These are phyloP conservation scores for Geotrichum australiense DNA, from an alignment of 1,139 yeast genomes.

Conservation along the genomic window DNA sequence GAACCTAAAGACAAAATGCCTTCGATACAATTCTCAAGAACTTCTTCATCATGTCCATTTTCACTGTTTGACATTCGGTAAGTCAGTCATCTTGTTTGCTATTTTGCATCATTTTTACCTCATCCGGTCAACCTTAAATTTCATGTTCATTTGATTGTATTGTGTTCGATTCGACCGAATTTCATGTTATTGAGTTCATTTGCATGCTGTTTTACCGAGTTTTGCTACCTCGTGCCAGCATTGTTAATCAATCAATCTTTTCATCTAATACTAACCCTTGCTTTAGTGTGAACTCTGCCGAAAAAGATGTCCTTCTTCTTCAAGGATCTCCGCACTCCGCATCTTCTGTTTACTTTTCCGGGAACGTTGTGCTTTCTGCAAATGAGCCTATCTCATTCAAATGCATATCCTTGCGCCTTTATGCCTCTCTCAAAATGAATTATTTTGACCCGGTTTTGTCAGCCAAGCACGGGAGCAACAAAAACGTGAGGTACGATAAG, in stretches of 20 bases:
- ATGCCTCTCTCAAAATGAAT: constrained; percentile 55
- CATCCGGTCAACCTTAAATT: too few species aligned
- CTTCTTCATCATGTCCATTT: constrained; percentile 6
- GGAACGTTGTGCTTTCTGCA: constrained; percentile 70
- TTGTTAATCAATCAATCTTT: too few species aligned
- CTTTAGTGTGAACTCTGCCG: constrained; percentile 46
- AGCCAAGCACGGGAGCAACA: constrained; percentile 41
- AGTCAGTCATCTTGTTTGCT: constrained; percentile 1
- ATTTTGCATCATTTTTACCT: too few species aligned
- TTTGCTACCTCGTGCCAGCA: not conserved
- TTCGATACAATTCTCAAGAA: too few species aligned
- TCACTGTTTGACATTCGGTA: constrained; percentile 15
- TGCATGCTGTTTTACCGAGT: not conserved
- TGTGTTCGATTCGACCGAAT: too few species aligned
- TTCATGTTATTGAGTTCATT: too few species aligned
- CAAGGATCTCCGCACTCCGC: constrained; percentile 79
- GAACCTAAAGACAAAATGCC: too few species aligned
- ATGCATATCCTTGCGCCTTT: constrained; percentile 53
- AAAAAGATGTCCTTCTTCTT: constrained; percentile 72
- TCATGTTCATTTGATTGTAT: too few species aligned
- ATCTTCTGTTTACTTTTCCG: constrained; percentile 68
- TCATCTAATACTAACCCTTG: not conserved
- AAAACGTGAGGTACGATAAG: constrained; percentile 54
- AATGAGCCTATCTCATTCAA: constrained; percentile 69
- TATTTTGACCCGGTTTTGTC: constrained; percentile 27